phyloP scores from a whole-genome alignment of 306 rosid genomes.

The Amphicarpaea edgeworthii region DNA sequence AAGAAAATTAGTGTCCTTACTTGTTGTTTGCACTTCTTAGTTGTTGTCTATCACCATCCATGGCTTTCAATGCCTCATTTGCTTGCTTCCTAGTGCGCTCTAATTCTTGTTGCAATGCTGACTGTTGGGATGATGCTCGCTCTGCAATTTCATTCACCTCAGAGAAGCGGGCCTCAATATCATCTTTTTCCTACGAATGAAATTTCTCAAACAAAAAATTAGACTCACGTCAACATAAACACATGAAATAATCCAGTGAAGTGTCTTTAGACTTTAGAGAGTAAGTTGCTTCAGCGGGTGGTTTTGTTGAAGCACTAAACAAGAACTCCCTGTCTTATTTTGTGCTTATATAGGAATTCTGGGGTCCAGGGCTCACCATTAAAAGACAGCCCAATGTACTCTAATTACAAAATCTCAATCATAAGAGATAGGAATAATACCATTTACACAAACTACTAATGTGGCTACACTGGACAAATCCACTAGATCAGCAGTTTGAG shows the following conservation, averaged over 20 bases:
- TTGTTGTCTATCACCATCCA: conserved; percentile 96
- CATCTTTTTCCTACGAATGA: conserved; percentile 90
- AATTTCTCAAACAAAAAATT: conserved; percentile 43
- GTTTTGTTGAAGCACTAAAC: conserved; percentile 38
- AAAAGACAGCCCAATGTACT: conserved; percentile 32
- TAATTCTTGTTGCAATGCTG: conserved; percentile 85
- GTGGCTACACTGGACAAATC: not conserved
- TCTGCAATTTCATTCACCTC: conserved; percentile 83
- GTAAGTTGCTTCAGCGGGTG: conserved; percentile 20
- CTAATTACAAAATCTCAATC: conserved; percentile 29
- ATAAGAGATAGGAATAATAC: conserved; percentile 24
- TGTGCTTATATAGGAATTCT: conserved; percentile 19
- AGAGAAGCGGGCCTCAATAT: conserved; percentile 72
- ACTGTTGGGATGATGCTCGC: conserved; percentile 79
- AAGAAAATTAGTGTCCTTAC: conserved; percentile 58
- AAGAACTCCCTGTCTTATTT: conserved; percentile 26
- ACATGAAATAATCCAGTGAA: conserved; percentile 36
- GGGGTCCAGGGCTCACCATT: conserved; percentile 5
- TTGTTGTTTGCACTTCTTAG: conserved; percentile 93
- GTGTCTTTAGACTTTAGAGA: not conserved
- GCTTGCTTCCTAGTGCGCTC: conserved; percentile 98
- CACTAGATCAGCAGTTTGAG: conserved; percentile 6
- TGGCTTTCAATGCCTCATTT: conserved; percentile 93
- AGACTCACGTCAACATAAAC: conserved; percentile 45
- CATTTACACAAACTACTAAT: conserved; percentile 26